A percentile compares a stretch with the other conserved stretches of the same genome.
These are phyloP conservation scores for Aspergillus fructus DNA, from an alignment of 2,329 filamentous ascomycete genomes.

Conservation along the genomic window DNA sequence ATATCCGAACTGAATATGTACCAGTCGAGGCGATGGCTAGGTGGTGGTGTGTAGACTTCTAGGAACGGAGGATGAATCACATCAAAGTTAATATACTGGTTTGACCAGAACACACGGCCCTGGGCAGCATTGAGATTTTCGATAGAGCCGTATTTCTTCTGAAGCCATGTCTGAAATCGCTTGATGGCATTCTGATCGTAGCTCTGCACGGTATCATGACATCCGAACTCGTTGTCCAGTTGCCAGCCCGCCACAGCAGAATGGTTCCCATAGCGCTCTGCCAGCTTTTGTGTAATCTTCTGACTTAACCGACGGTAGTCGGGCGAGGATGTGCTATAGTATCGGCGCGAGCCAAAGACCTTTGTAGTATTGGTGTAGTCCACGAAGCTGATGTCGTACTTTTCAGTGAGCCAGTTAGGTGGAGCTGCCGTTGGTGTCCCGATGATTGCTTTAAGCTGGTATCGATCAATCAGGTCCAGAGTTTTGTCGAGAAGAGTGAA, in stretches of 20 bases:
- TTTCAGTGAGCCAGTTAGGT: not conserved
- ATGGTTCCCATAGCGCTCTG: not conserved
- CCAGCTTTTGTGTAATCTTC: no score
- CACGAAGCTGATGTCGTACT: not conserved
- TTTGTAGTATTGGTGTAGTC: not conserved
- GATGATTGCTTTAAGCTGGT: not conserved
- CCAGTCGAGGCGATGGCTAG: not conserved
- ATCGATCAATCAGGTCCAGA: not conserved
- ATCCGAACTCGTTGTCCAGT: not conserved
- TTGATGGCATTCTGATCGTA: not conserved
- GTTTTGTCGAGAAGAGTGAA: not conserved
- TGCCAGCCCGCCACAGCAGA: not conserved
- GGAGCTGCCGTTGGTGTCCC: not conserved
- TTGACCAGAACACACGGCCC: no score
- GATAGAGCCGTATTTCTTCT: not conserved
- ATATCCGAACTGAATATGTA: not conserved
- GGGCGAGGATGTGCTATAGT: not conserved
- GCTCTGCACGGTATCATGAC: not conserved
- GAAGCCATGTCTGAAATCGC: not conserved
- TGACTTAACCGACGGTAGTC: no score
- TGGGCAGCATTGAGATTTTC: no score
- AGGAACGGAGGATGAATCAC: not conserved
- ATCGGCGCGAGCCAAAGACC: not conserved
- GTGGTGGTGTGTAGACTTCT: not conserved
- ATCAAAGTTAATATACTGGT: not conserved